phyloP scores from a whole-genome alignment of 805 yeast genomes.

The Candida anglica region DNA sequence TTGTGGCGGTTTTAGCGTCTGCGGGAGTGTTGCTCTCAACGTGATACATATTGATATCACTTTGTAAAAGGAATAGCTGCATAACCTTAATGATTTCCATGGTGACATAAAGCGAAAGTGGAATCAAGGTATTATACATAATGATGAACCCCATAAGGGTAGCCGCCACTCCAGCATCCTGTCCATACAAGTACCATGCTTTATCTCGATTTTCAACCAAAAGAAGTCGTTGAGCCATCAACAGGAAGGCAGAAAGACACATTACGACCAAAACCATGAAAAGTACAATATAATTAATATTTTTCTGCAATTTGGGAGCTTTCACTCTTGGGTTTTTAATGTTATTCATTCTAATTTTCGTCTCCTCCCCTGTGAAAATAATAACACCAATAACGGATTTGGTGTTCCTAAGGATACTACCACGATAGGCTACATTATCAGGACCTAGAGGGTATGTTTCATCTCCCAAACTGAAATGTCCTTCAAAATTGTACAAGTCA shows the following conservation, averaged over 20 bases:
- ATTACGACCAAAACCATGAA: conserved; percentile 87
- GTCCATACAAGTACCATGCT: conserved; percentile 68
- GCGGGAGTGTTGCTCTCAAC: conserved; percentile 82
- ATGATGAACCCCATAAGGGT: conserved; percentile 94
- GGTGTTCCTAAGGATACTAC: conserved; percentile 86
- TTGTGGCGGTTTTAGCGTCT: conserved; percentile 92
- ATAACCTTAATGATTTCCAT: conserved; percentile 92
- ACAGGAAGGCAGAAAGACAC: conserved; percentile 70
- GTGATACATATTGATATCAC: conserved; percentile 95
- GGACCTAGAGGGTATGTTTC: conserved; percentile 59
- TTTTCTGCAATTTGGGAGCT: conserved; percentile 85
- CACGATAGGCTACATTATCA: conserved; percentile 85
- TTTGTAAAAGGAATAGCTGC: conserved; percentile 77
- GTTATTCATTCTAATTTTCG: conserved; percentile 94
- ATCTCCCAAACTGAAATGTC: conserved; percentile 48
- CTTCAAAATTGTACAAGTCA: conserved; percentile 90
- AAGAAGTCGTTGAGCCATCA: conserved; percentile 67
- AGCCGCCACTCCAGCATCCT: conserved; percentile 82
- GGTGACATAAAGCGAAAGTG: conserved; percentile 89
- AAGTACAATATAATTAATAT: conserved; percentile 76
- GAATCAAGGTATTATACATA: conserved; percentile 96
- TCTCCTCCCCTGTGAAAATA: conserved; percentile 91
- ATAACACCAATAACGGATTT: conserved; percentile 71
- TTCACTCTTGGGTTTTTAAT: conserved; percentile 84
- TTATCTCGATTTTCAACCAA: conserved; percentile 37